These are phyloP conservation scores for Naumovozyma castellii DNA, from an alignment of 805 yeast species.

Conservation along the genomic window DNA sequence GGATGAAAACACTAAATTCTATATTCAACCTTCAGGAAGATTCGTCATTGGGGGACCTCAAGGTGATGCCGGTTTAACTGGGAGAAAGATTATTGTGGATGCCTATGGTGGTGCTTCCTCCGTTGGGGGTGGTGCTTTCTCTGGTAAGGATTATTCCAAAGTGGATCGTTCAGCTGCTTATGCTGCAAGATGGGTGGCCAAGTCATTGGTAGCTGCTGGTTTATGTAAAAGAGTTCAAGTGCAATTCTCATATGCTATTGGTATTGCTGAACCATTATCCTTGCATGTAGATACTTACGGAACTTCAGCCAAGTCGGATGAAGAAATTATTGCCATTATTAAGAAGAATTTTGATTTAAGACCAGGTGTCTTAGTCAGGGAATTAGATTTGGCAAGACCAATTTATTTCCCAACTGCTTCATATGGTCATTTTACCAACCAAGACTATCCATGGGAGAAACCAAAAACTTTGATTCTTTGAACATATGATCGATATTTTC, in stretches of 20 bases:
- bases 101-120: constrained; percentile 99
- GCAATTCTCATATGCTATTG: constrained; percentile 98
- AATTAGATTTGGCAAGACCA: constrained; percentile 96
- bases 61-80: constrained; percentile 99
- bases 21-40: constrained; percentile 98
- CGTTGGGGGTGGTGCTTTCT: constrained; percentile 99
- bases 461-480: constrained; percentile 70
- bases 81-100: constrained; percentile 98
- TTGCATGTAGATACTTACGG: constrained; percentile 97
- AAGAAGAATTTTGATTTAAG: constrained; percentile 94
- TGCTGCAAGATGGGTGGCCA: constrained; percentile 99
- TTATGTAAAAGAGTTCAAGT: constrained; percentile 95
- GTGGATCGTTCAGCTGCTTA: constrained; percentile 99
- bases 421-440: constrained; percentile 99
- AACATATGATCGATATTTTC: too few species aligned
- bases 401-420: constrained; percentile 98
- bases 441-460: constrained; percentile 96
- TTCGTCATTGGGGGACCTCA: constrained; percentile 99
- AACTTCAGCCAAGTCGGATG: constrained; percentile 82
- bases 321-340: constrained; percentile 84
- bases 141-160: constrained; percentile 99
- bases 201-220: constrained; percentile 90
- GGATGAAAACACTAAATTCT: constrained; percentile 92
- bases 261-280: constrained; percentile 99
- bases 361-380: constrained; percentile 98